phyloP scores from a whole-genome alignment of 108 stramenopile species.

The Fragilaria radians region DNA sequence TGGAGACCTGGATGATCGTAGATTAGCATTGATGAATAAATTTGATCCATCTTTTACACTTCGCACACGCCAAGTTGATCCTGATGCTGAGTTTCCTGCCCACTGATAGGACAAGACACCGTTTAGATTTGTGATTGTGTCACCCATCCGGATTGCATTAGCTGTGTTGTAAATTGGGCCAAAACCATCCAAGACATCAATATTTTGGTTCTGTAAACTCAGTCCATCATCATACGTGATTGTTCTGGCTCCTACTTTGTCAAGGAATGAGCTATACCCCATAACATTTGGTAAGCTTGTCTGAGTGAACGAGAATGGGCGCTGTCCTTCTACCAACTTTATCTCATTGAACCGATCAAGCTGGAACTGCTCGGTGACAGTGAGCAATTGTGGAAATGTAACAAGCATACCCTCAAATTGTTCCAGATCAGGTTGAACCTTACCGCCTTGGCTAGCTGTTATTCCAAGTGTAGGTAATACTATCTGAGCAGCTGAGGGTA shows the following conservation, averaged over 20 bases:
- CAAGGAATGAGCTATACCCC: constrained; percentile 11
- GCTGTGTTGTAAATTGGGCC: constrained; percentile 10
- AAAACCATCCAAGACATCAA: constrained; percentile 18
- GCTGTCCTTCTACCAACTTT: constrained; percentile 12
- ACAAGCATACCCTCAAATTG: constrained; percentile 30
- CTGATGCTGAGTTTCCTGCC: too few relatives aligned
- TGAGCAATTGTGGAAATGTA: constrained; percentile 8
- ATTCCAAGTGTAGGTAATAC: constrained; percentile 1
- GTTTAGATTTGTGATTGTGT: constrained; percentile 12
- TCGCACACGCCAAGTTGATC: constrained; percentile 9
- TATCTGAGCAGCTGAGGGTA: constrained; percentile 16
- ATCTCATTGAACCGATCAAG: constrained; percentile 28
- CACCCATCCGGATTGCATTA: constrained; percentile 16
- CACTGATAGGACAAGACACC: constrained; percentile 24
- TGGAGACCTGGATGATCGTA: constrained; percentile 11
- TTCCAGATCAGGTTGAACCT: constrained; percentile 15
- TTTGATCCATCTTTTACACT: constrained; percentile 11
- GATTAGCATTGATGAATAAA: constrained; percentile 9
- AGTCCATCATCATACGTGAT: constrained; percentile 33
- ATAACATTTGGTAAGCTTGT: constrained; percentile 10
- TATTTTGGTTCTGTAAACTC: neutral
- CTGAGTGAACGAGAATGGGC: constrained; percentile 24
- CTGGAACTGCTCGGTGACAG: constrained; percentile 24
- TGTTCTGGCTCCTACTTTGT: constrained; percentile 8
- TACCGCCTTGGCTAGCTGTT: constrained; percentile 1